Evolutionary conservation across 441 rosid genomes (phyloP), one percentile per base, ranked within the genome.

Genomic region (Capsella rubella): DNA sequence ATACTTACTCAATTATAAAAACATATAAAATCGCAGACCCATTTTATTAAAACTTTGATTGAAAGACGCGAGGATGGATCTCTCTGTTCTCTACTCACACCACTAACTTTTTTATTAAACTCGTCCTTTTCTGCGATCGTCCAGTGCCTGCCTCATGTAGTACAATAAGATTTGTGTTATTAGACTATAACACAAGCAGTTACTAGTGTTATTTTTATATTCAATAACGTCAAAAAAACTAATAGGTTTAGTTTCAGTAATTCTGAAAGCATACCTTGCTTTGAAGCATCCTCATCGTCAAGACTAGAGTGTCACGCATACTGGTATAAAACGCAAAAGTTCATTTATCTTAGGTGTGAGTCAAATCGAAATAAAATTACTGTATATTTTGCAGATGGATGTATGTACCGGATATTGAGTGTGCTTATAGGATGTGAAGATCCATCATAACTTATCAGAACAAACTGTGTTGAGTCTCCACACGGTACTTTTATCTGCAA

Each of bases 401-500:
- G 40, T 15, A 60, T 11, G 76, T 84, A 92, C 99, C 97, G 77
- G 74, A 88, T 85, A 64, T 75, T 69, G 63, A 82, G 78, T 58
- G 98, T 85, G 72, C 76, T 88, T 60, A 89, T 80, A 77, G 97
- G 96, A 87, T 59, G 85, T 66, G 87, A 91, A 67, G 95, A 87
- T 77, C 98, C 97, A 82, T 84, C 86, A 37, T 87, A 86, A 80
- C 89, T 82, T 68, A 91, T 83, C 46, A 92, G 82, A 76, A 95
- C 91, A 80, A 92, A 89, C 73, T 95, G 98, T 46, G 86, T 83
- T 54, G 95, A 91, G 46, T 72, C 45, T 74, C 95, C 98, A 80
- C 86, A 79, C 45, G 98, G 98, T 80, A 95, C 87, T 87, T 87
- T 91, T 56, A 91, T 89, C 98, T 95, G 96, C 82, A 79, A 53